Evolutionary conservation across 73 alveolate genomes (phyloP), one percentile per base, ranked within the genome.

Genomic region (Paramecium primaurelia): DNA sequence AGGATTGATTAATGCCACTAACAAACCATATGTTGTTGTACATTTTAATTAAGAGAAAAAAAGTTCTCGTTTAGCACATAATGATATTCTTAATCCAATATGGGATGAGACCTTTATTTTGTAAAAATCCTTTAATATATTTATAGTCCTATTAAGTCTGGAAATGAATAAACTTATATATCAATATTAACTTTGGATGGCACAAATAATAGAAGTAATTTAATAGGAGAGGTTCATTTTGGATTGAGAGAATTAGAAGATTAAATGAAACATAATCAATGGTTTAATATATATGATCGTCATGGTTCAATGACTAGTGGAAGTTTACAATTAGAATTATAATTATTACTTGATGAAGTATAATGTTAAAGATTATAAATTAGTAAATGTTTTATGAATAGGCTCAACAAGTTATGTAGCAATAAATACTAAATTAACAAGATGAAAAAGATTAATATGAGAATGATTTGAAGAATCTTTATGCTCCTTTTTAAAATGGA

Each of bases 201-300:
- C 30, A 26, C 47, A 30, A 36, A 12, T 30, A 75, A 75, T 22
- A 38, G 37, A 75, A 36, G 68, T 22, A 38, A 12, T 38, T 38
- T 75, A 25, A 38, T 75, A 14, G 88, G 88, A 3, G 88, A 75
- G 6, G 88, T 42, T 75, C 88, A 75, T 75, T 75, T 75, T 75
- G 88, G 68, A 3, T 38, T 75, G 6, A 22, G 68, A 37, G 88
- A 75, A 20, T 42, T 75, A 16, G 68, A 75, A 36, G 88, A 75
- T 75, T 18, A 75, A 37, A 36, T 75, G 68, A 75, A n/a, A 18
- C 88, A 75, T n/a, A 75, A 75, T 42, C 22, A 75, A 36, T 75
- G 88, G 88, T 75, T 75, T 20, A 75, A 75, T 75, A 30, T 75
- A 4, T 75, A 75, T 42, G 88, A 75, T 75, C 38, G 60, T 6